phyloP scores from a whole-genome alignment of 495 filamentous ascomycete species.

The Cryomyces minteri region DNA sequence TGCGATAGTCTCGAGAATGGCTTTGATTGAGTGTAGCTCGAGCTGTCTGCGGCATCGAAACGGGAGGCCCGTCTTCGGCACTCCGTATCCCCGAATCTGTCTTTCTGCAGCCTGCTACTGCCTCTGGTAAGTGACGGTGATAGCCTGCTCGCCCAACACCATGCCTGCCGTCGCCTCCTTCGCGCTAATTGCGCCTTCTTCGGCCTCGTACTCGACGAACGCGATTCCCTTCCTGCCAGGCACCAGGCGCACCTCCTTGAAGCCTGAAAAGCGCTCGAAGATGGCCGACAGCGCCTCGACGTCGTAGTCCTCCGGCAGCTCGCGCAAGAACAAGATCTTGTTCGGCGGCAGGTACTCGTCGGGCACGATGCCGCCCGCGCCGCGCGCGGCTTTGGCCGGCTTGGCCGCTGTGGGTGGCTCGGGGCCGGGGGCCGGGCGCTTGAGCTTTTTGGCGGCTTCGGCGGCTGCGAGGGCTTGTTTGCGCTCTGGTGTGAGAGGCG shows the following conservation, averaged over 20 bases:
- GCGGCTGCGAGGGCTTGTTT: conserved; percentile 75
- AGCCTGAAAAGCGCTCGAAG: conserved; percentile 84
- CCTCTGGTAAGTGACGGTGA: conserved; percentile 65
- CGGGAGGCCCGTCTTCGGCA: no score
- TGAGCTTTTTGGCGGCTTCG: conserved; percentile 68
- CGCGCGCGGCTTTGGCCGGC: conserved; percentile 54
- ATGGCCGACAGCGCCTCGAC: conserved; percentile 60
- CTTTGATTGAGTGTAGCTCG: no score
- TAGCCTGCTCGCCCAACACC: conserved; percentile 50
- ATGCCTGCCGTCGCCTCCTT: conserved; percentile 93
- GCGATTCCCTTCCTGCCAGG: conserved; percentile 79
- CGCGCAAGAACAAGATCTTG: conserved; percentile 91
- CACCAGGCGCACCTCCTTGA: conserved; percentile 79
- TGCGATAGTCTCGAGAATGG: no score
- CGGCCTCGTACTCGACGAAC: conserved; percentile 90
- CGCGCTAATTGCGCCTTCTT: conserved; percentile 76
- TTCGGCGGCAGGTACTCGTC: conserved; percentile 97
- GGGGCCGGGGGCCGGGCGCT: conserved; percentile 41
- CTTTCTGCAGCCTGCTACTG: conserved; percentile 21
- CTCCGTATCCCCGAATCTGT: no score
- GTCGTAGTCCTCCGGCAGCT: conserved; percentile 74
- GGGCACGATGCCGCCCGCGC: conserved; percentile 60
- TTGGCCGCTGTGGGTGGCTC: conserved; percentile 33
- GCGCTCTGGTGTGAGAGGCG: conserved; percentile 39
- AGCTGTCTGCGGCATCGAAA: no score